Evolutionary conservation across 352 stramenopile species (phyloP).

Genomic region (Thalassiosira hispida): DNA sequence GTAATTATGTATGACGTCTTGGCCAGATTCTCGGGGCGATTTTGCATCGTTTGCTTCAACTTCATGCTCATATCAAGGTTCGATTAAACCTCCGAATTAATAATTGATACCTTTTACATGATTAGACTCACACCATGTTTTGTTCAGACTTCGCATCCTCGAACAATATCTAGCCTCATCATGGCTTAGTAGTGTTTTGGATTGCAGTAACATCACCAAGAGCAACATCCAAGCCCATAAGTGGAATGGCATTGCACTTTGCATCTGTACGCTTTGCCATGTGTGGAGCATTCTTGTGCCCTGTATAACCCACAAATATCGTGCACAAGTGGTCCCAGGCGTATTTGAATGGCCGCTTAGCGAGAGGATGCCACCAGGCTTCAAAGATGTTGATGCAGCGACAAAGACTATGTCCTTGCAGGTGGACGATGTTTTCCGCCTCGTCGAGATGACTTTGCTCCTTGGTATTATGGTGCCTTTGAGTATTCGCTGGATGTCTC

Average conservation of each 20-base stretch:
- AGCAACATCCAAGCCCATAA: conserved; percentile 21
- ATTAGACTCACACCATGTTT: too few species aligned
- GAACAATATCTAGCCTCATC: conserved; percentile 6
- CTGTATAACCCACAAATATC: conserved; percentile 15
- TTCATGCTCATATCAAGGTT: conserved; percentile 20
- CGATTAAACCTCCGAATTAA: too few species aligned
- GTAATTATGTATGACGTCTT: too few species aligned
- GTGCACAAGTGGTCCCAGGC: conserved; percentile 17
- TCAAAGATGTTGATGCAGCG: conserved; percentile 18
- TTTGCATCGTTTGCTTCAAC: conserved; percentile 34
- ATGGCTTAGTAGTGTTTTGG: conserved; percentile 5
- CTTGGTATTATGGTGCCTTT: conserved; percentile 29
- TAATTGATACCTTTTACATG: too few species aligned
- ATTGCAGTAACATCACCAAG: conserved; percentile 26
- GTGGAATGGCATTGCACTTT: conserved; percentile 23
- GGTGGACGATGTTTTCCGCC: conserved; percentile 30
- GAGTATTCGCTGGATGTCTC: conserved; percentile 29
- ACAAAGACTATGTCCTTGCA: conserved; percentile 4
- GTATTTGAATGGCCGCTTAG: conserved; percentile 29
- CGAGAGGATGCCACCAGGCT: conserved; percentile 17
- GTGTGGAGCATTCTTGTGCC: conserved; percentile 28
- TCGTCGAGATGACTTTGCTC: conserved; percentile 37
- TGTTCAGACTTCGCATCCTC: not conserved
- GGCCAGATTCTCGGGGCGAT: too few species aligned
- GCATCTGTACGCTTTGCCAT: conserved; percentile 15